Evolutionary conservation across 2,329 filamentous ascomycete genomes (phyloP), one percentile per base, ranked within the genome.

Genomic region (Teratosphaeriaceae sp.): DNA sequence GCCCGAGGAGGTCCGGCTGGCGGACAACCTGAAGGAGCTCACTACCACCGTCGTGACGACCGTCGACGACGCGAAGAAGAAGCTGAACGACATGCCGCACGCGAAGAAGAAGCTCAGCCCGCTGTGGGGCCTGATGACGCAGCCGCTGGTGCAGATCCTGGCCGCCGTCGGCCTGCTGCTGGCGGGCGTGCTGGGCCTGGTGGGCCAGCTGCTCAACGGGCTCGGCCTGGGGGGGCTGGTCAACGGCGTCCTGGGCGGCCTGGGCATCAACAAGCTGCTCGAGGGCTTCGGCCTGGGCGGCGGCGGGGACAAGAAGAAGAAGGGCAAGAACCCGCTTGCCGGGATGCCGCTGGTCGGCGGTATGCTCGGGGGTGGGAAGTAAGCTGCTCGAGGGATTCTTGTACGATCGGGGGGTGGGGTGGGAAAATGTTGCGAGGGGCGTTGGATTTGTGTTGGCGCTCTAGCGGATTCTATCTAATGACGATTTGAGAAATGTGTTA

Each of bases 91-190:
- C 60, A 92, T 95, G 85, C 88, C 89, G 5, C 85, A 94, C 54
- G 89, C 88, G 33, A 94, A 95, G 82, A 90, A 94, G 75, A 82
- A 90, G 72, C 76, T 95, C 47, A 95, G 90, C 70, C 88, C 89
- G 9, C 79, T 96, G 22, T 94, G 88, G 88, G 80, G 73, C 22
- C 72, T 95, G 38, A 71, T 92, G 52, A 80, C 80, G 26, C 87
- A 95, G 73, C 89, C 89, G 9, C 72, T 95, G 18, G 87, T 88
- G 76, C 89, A 96, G 75, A 95, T 95, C 61, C 76, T 95, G 38
- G 87, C 88, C 7, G 88, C 86, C 9, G 88, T 95, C 35, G 89
- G 89, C 18, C 69, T 95, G 46, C 66, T 95, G 50, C 73, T 96
- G 47, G 82, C 74, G 40, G 88, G 89, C 63, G 88, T 96, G 0